Evolutionary conservation across 1,139 yeast species (phyloP), one percentile per base, ranked within the genome.

Genomic region (Saccharomyces hybrid): DNA sequence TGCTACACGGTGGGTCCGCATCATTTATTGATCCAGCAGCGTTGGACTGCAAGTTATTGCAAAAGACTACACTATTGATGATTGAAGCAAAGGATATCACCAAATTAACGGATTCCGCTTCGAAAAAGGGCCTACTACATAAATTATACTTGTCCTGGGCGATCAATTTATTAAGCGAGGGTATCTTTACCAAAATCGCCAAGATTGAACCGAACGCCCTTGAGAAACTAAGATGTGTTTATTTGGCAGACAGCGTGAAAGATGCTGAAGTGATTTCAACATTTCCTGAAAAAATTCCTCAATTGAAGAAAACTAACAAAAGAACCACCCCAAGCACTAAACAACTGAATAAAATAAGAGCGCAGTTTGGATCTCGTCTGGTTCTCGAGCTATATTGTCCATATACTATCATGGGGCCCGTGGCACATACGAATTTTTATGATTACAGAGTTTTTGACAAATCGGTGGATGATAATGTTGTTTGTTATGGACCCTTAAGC

Each of bases 361-460:
- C 84, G 0, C 51, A 74, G 1, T 66, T 78, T 9, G 80, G 81
- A 1, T 62, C 81, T 1, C 73, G 88, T 56, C 70, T 83, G 0
- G 73, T 86, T 0, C 68, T 73, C 20, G 93, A 86, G 63, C 71
- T 76, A 20, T 78, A 78, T 34, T 69, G 75, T 50, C 65, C 67
- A 7, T 69, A 68, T 42, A 76, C 78, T 26, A 69, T 81, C 1
- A 64, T 81, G 52, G 91, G 91, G 0, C 83, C 90, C 0, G 59
- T 86, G 0, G 61, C 84, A 7, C 73, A 76, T 46, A 80, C 84
- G 0, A 87, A 85, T 63, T 72, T 78, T 49, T 84, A 74, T 60
- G 95, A 86, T 61, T 83, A 83, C 62, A 73, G 95, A 56, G 67
- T 78, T 1, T 64, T 78, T 16, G 69, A 69, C 4, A 25, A 54